Evolutionary conservation across 2,329 filamentous ascomycete species (phyloP), one percentile per base, ranked within the genome.

Genomic region (Neonectria hederae): DNA sequence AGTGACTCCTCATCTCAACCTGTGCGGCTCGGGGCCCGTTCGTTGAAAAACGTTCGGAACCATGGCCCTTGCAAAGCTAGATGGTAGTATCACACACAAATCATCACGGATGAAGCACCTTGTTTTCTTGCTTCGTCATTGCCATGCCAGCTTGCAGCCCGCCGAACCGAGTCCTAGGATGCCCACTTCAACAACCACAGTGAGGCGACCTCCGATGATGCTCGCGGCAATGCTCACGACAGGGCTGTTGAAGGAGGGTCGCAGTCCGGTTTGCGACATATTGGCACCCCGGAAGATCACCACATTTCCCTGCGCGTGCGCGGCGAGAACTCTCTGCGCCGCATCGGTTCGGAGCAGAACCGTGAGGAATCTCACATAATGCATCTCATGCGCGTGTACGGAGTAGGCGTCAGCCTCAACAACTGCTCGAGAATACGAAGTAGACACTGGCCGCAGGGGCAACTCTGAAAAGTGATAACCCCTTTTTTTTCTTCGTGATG

Each of bases 301-400:
- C 30, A 43, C 51, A 51, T 49, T 21, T 10, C 4, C 55, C 49
- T 32, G 46, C 62, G 51, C 32, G 22, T 42, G 59, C 28, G 42
- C 53, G 59, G 42, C 68, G 63, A 71, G 62, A 69, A 65, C 67
- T 67, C 51, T 68, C 68, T 71, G 49, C 45, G 63, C 59, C 59
- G 56, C 59, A 62, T 32, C 48, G 46, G 32, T 35, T 30, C 42
- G 53, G 54, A 17, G 32, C 24, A 40, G 38, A 56, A 28, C 42
- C 60, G 57, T 55, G 35, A 57, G 59, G 40, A 52, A 64, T 57
- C 54, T 60, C 46, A 46, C 46, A 21, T 48, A 56, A 46, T 24
- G 38, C 43, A 61, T 57, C 54, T 28, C 55, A 61, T 22, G 59
- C 42, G 46, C 26, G 35, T 55, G 53, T 2, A 49, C 26, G 17